Base-by-base conservation (phyloP, 345 rosid genomes). In the Sisymbrium irio region DNA sequence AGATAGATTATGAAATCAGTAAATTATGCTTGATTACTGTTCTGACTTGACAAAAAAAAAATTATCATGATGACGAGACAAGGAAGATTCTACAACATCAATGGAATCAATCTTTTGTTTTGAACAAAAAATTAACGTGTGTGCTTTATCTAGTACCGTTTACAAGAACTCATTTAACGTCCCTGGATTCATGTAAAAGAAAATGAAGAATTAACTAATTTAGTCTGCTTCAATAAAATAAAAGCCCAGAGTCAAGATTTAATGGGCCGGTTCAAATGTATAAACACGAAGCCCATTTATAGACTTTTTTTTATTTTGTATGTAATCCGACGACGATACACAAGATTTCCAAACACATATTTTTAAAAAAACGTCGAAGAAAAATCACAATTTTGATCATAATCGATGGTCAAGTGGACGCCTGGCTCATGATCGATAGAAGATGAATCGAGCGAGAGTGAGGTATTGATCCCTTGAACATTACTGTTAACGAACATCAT, bases 361-460 rank as follows among this genome's bases (percentile, higher is more conserved):
- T 18, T 1, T 28, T 69, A 19, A 65, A 35, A 36, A 12, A 36
- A 15, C 1, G 6, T 5, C 10, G 55, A 42, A 75, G 63, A 75
- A 53, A 41, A 20, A 35, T 42, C 51, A 62, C 65, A 65, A 45
- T 0, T 32, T 44, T 15, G 37, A 44, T 25, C 51, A 33, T 36
- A 57, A 32, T 65, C 40, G 32, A 64, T 71, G 0, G 61, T 70
- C 33, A 77, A 64, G 56, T 77, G 80, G 22, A 77, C 76, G 13
- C 80, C 80, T 30, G 76, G 80, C 4, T 71, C 62, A 57, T 77
- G 76, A 57, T 77, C 76, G 22, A 56, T 47, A 25, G 80, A 63
- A 36, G 61, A 64, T 44, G 76, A 77, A 63, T 77, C 2, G 7
- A 70, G 62, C 2, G 80, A 56, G 32, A 77, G 80, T 39, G 76